Base-by-base conservation (phyloP, 306 rosid genomes). In the Albizia julibrissin region DNA sequence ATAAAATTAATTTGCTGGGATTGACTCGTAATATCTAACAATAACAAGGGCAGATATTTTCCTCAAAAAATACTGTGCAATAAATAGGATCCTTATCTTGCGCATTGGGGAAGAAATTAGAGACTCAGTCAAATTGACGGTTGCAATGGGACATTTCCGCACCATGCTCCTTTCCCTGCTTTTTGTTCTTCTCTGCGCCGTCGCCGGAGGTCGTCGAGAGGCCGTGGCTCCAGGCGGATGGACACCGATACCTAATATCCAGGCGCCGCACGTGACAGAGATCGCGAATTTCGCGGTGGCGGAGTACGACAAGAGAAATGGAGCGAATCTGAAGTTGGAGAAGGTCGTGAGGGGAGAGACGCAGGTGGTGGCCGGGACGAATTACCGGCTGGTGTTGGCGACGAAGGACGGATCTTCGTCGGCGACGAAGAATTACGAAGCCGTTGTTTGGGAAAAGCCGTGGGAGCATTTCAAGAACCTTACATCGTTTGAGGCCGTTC, bases 261-360 rank as follows among this genome's bases (percentile, higher is more conserved):
- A 10, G 0, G 94, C 81, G 8, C 86, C 80, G 8, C 85, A 87
- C 46, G 92, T 89, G 79, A 24, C 1, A 6, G 89, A 88, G 88
- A 89, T 91, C 37, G 97, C 89, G 0, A 10, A 86, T 18, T 93
- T 81, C 37, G 94, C 94, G 3, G 85, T 93, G 3, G 34, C 44
- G 1, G 91, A 93, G 62, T 79, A 92, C 80, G 74, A 80, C 29
- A 89, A 87, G 81, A 15, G 69, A 31, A 66, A 82, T 0, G 75
- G 85, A 52, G 27, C 71, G 3, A 75, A 71, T 4, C 46, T 92
- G 75, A 67, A 12, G 80, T 75, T 87, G 7, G 66, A 73, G 47
- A 71, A 26, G 14, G 84, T 85, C 21, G 64, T 87, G 11, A 72
- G 67, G 75, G 94, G 91, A 5, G 84, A 88, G 75, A 75, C 79